phyloP scores from a whole-genome alignment of 352 stramenopile genomes.

The Globisporangium mamillatum region DNA sequence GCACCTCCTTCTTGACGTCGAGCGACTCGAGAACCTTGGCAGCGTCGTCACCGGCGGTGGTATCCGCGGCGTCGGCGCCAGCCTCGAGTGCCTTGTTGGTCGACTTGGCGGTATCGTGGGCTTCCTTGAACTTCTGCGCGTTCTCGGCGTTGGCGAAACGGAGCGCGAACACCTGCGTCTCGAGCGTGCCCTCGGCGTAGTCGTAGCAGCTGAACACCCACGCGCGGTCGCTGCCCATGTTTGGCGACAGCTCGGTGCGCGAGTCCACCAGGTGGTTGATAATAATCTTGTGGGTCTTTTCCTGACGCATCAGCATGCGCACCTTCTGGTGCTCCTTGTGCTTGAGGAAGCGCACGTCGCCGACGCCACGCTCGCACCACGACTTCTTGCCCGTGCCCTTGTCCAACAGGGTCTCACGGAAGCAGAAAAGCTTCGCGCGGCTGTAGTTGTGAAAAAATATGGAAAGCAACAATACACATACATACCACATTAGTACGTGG shows the following conservation, averaged over 20 bases:
- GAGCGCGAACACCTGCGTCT: slow-evolving; percentile 88
- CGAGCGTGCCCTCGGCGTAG: slow-evolving; percentile 94
- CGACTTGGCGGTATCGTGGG: slow-evolving; percentile 91
- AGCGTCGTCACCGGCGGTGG: slow-evolving; percentile 89
- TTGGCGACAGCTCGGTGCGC: slow-evolving; percentile 94
- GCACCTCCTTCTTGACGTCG: slow-evolving; percentile 87
- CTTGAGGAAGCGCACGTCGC: slow-evolving; percentile 96
- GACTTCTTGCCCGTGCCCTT: slow-evolving; percentile 97
- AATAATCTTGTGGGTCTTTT: slow-evolving; percentile 99
- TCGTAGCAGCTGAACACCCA: slow-evolving; percentile 99
- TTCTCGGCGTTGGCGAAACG: slow-evolving; percentile 96
- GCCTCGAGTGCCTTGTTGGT: slow-evolving; percentile 94
- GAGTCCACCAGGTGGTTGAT: slow-evolving; percentile 97
- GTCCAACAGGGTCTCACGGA: slow-evolving; percentile 96
- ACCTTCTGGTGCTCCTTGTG: slow-evolving; percentile 95
- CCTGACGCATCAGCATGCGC: slow-evolving; percentile 97
- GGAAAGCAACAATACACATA: not conserved
- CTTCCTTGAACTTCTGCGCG: slow-evolving; percentile 96
- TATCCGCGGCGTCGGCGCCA: slow-evolving; percentile 90
- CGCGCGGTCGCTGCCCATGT: slow-evolving; percentile 94
- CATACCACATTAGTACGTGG: not conserved
- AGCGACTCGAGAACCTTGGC: slow-evolving; percentile 90
- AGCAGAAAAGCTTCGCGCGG: slow-evolving; percentile 96
- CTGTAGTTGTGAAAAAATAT: slow-evolving; percentile 31
- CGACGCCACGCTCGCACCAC: slow-evolving; percentile 97